Evolutionary conservation across 1,284 basidiomycete genomes (phyloP).

Genomic region (Boletus sp.): DNA sequence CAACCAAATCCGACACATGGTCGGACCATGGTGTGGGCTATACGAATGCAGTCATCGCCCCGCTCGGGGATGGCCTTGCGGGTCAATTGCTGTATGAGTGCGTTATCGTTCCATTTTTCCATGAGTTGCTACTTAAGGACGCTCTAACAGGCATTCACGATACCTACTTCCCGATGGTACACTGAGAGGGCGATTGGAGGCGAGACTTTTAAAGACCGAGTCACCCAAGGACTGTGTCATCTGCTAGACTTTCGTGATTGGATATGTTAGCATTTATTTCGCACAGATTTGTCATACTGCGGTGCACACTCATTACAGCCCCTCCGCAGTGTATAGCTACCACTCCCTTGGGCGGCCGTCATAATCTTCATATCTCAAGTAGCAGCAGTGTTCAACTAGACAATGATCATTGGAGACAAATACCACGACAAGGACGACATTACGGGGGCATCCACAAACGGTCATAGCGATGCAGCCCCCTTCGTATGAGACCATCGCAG

Average conservation of each 20-base stretch:
- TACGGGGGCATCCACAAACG: neutral
- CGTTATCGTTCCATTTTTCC: neutral
- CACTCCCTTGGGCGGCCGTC: no score
- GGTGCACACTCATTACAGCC: no score
- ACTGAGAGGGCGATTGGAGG: constrained; percentile 21
- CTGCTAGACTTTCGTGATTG: constrained; percentile 13
- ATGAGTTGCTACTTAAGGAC: neutral
- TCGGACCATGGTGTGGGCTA: constrained; percentile 20
- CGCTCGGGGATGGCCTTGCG: constrained; percentile 1
- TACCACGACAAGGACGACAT: constrained; percentile 8
- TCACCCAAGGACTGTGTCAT: constrained; percentile 15
- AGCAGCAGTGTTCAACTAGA: neutral
- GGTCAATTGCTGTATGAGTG: constrained; percentile 15
- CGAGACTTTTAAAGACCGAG: constrained; percentile 8
- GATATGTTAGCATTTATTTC: neutral
- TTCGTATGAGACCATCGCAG: constrained; percentile 20
- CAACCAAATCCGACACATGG: constrained; percentile 16
- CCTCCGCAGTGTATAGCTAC: no score
- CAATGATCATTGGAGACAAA: constrained; percentile 18
- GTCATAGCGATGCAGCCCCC: constrained; percentile 18
- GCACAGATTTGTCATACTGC: neutral
- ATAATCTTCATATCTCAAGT: neutral
- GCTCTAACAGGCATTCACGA: constrained; percentile 11
- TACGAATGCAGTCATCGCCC: constrained; percentile 13
- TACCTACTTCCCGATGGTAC: constrained; percentile 23